These are phyloP conservation scores for Pseudocercospora macadamiae DNA, from an alignment of 2,329 filamentous ascomycete genomes.

Conservation along the genomic window DNA sequence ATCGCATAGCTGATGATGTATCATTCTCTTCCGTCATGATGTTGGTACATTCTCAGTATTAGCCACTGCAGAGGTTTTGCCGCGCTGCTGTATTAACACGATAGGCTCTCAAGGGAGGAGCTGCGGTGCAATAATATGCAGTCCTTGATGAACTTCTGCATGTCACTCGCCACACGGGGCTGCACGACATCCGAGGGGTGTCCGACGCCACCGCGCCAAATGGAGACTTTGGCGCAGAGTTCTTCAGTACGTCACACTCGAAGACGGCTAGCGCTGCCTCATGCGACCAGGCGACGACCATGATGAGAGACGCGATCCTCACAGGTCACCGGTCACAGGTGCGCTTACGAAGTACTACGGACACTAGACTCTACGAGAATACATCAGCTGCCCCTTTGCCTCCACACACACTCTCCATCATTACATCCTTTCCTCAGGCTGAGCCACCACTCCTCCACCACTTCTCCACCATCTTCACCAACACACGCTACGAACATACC, in stretches of 20 bases:
- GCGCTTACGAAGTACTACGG: background rate
- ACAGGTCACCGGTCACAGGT: slow-evolving; percentile 1
- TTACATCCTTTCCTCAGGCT: background rate
- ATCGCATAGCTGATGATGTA: too few species aligned
- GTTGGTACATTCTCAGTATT: too few species aligned
- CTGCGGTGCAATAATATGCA: too few species aligned
- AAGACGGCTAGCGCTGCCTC: background rate
- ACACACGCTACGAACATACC: too few species aligned
- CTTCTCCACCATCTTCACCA: background rate
- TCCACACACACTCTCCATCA: background rate
- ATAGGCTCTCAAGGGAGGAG: too few species aligned
- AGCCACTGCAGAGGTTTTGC: too few species aligned
- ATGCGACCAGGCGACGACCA: slow-evolving; percentile 4
- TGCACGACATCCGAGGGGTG: slow-evolving; percentile 1
- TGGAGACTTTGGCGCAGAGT: too few species aligned
- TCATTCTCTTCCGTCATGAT: too few species aligned
- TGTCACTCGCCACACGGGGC: background rate
- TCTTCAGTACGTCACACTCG: slow-evolving; percentile 1
- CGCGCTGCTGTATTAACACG: too few species aligned
- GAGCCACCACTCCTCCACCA: background rate
- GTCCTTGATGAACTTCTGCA: background rate
- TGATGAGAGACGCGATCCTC: slow-evolving; percentile 1
- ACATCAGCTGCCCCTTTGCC: slow-evolving; percentile 7
- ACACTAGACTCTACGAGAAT: background rate
- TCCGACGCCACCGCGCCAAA: background rate